Evolutionary conservation across 805 yeast species (phyloP), one percentile per base, ranked within the genome.

Genomic region (Candida broadrunensis): DNA sequence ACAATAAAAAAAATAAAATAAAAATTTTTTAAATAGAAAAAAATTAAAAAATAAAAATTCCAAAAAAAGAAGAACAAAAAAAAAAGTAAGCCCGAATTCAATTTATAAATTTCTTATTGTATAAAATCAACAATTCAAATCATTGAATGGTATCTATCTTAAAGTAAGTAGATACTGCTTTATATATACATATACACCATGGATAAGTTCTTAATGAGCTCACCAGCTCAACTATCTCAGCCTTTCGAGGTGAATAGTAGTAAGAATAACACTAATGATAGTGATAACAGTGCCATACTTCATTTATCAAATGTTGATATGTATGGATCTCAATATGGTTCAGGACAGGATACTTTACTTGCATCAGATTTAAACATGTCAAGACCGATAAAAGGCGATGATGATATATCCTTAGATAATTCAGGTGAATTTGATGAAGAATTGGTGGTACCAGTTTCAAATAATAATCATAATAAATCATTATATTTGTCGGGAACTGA

Each of bases 201-300:
- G 72, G 72, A 66, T 36, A 63, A 64, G 49, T 66, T 51, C 47
- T 59, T 66, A 36, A 56, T 66, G 61, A 65, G 70, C 51, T 63
- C 69, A 29, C 72, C 72, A 20, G 55, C 67, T 21, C 70, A 58
- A 54, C 53, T 61, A 47, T 49, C 65, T 16, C 68, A 65, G 46
- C 61, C 60, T 17, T 58, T 60, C 36, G 59, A 60, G 7, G 34
- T 40, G 35, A 44, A 12, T 20, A 23, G n/a, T 29, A 25, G 11
- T 29, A 25, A 11, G 29, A 15, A 12, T 8, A 18, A 37, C 36
- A 25, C 18, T 38, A 39, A 37, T 33, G 43, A 41, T 20, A 30
- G 42, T 19, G 41, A 35, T 19, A 30, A 41, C 16, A 39, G 30
- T 33, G 29, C 34, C 33, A 39, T 29, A 8, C 19, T 16, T 15